Conservation (phyloP, 768 basidiomycete genomes). For the Psilocybe sp. region DNA sequence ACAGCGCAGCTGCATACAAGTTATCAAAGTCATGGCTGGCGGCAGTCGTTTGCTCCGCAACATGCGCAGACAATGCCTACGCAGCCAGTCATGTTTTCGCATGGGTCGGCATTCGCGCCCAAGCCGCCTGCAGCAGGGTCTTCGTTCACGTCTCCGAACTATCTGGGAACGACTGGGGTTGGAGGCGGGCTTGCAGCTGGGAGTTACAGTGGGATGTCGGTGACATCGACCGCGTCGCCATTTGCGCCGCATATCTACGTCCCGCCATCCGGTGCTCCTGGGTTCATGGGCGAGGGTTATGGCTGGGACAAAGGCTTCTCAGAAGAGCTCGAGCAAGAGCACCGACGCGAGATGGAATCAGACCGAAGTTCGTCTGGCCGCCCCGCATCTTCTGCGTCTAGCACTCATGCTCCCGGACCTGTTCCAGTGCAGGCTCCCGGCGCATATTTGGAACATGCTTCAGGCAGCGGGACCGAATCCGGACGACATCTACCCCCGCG, state of each 20-base stretch:
- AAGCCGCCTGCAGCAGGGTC: conserved; percentile 3
- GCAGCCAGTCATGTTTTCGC: conserved; percentile 12
- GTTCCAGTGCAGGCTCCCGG: no score
- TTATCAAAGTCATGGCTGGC: background rate
- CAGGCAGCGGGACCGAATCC: no score
- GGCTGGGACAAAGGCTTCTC: conserved; percentile 71
- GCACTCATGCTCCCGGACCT: no score
- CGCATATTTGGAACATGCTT: no score
- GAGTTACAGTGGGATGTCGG: conserved; percentile 4
- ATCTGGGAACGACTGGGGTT: background rate
- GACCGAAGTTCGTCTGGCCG: background rate
- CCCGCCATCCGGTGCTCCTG: conserved; percentile 68
- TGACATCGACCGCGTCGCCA: conserved; percentile 28
- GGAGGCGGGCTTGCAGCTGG: conserved; percentile 35
- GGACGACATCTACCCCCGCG: no score
- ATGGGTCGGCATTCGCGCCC: conserved; percentile 13
- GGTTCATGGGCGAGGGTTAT: conserved; percentile 62
- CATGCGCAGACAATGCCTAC: conserved; percentile 4
- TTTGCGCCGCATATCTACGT: conserved; percentile 42
- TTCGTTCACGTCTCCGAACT: background rate
- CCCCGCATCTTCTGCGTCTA: no score
- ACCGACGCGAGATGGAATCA: conserved; percentile 12
- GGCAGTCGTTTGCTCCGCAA: background rate
- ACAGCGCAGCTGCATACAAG: background rate
- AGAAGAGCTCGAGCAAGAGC: conserved; percentile 41